phyloP scores from a whole-genome alignment of 2,329 filamentous ascomycete species.

The Stachybotrys echinatus region DNA sequence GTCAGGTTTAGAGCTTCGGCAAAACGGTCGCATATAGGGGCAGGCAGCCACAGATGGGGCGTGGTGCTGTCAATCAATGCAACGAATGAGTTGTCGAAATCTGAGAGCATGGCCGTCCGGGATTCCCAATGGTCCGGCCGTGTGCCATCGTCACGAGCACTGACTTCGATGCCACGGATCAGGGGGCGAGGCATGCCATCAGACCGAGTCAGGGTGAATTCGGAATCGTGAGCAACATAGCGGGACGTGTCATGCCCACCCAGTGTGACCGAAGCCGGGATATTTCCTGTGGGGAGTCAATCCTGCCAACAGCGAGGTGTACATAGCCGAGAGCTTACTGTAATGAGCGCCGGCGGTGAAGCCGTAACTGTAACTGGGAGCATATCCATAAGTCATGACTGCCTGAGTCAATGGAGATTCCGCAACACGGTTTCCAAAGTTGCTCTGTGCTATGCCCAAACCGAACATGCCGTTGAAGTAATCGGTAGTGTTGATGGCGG shows the following conservation, averaged over 20 bases:
- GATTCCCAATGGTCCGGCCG: slow-evolving; percentile 31
- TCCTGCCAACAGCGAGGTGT: neutral
- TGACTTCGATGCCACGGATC: slow-evolving; percentile 51
- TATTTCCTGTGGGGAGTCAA: slow-evolving; percentile 21
- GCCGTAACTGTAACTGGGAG: slow-evolving; percentile 69
- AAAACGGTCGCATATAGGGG: slow-evolving; percentile 57
- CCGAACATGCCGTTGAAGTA: slow-evolving; percentile 52
- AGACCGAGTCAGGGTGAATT: slow-evolving; percentile 51
- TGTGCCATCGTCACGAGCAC: slow-evolving; percentile 21
- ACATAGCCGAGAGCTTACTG: slow-evolving; percentile 36
- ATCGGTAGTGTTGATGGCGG: slow-evolving; percentile 49
- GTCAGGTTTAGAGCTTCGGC: slow-evolving; percentile 58
- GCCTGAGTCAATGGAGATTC: slow-evolving; percentile 50
- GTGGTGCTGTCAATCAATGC: slow-evolving; percentile 60
- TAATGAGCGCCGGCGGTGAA: slow-evolving; percentile 74
- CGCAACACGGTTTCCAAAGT: slow-evolving; percentile 43
- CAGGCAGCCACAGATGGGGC: slow-evolving; percentile 59
- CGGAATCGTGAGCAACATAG: slow-evolving; percentile 54
- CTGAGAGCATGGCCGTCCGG: slow-evolving; percentile 29
- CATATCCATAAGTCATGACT: slow-evolving; percentile 51
- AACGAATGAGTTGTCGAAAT: slow-evolving; percentile 40
- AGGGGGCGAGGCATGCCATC: slow-evolving; percentile 53
- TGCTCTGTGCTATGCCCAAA: slow-evolving; percentile 49
- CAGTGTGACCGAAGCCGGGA: slow-evolving; percentile 56
- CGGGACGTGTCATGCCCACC: slow-evolving; percentile 65